Conservation (phyloP, 2,329 filamentous ascomycete genomes). For the Aspergillus chevalieri region DNA sequence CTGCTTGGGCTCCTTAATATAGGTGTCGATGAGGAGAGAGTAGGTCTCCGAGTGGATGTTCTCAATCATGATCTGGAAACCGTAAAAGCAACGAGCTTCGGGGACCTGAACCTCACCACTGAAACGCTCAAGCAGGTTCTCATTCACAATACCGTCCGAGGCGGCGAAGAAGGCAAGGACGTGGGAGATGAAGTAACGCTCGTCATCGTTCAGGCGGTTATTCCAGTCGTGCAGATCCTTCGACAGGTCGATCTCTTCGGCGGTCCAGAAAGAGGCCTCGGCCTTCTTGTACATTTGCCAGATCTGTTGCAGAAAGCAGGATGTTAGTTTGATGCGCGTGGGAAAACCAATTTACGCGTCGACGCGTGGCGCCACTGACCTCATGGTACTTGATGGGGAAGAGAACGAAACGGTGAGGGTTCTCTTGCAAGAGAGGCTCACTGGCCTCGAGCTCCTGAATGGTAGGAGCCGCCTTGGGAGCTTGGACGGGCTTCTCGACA, state of each 20-base stretch:
- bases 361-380: slow-evolving; percentile 58
- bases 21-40: slow-evolving; percentile 97
- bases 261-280: slow-evolving; percentile 99
- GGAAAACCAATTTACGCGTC: slow-evolving; percentile 62
- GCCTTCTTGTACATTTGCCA: slow-evolving; percentile 99
- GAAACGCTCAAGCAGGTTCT: slow-evolving; percentile 98
- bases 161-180: slow-evolving; percentile 98
- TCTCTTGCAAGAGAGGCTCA: slow-evolving; percentile 91
- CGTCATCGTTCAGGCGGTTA: slow-evolving; percentile 92
- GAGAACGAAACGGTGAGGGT: slow-evolving; percentile 90
- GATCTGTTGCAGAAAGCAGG: slow-evolving; percentile 54
- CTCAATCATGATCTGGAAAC: slow-evolving; percentile 99
- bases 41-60: slow-evolving; percentile 99
- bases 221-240: slow-evolving; percentile 99
- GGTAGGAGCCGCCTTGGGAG: slow-evolving; percentile 41
- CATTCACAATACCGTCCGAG: slow-evolving; percentile 98
- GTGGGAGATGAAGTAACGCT: slow-evolving; percentile 97
- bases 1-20: slow-evolving; percentile 96
- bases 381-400: slow-evolving; percentile 99
- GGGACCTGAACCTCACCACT: slow-evolving; percentile 94
- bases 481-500: slow-evolving; percentile 38
- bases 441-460: slow-evolving; percentile 66
- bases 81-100: slow-evolving; percentile 98
- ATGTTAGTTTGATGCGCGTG: slow-evolving; percentile 30
- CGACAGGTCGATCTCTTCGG: slow-evolving; percentile 97